Evolutionary conservation across 441 rosid species (phyloP).

Genomic region (Populus hybrid): DNA sequence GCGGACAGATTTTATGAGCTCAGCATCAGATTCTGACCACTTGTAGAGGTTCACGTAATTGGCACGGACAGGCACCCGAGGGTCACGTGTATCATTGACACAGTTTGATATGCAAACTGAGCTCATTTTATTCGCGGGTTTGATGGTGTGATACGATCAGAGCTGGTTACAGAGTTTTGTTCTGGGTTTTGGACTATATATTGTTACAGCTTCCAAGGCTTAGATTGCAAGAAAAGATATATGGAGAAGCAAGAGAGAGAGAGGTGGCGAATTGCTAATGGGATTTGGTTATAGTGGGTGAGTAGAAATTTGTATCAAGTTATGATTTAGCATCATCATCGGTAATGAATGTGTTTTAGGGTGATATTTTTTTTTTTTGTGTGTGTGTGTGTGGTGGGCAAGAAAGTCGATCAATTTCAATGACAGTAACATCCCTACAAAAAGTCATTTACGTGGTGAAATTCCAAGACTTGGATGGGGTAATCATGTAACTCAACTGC

Average conservation of each 20-base stretch:
- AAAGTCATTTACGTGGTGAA: neutral
- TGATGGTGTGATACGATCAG: neutral
- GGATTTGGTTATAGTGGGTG: slow-evolving; percentile 12
- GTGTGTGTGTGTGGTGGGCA: neutral
- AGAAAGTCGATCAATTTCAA: neutral
- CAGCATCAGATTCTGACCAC: slow-evolving; percentile 92
- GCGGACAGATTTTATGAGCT: slow-evolving; percentile 65
- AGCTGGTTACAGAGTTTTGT: slow-evolving; percentile 5
- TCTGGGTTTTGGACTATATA: slow-evolving; percentile 23
- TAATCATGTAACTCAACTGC: neutral
- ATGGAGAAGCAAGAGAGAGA: neutral
- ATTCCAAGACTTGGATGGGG: neutral
- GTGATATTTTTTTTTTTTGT: no score
- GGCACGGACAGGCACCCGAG: slow-evolving; percentile 66
- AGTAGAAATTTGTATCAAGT: slow-evolving; percentile 19
- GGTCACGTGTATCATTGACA: slow-evolving; percentile 69
- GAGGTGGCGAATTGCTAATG: neutral
- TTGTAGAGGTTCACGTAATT: slow-evolving; percentile 81
- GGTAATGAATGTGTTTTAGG: slow-evolving; percentile 25
- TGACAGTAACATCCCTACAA: neutral
- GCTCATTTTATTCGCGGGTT: slow-evolving; percentile 35
- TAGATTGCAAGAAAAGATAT: slow-evolving; percentile 62
- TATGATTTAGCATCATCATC: slow-evolving; percentile 32
- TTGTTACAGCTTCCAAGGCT: slow-evolving; percentile 18
- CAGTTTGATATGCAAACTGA: slow-evolving; percentile 86